These are phyloP conservation scores for Lachancea fermentati DNA, from an alignment of 805 yeast species.

Conservation along the genomic window DNA sequence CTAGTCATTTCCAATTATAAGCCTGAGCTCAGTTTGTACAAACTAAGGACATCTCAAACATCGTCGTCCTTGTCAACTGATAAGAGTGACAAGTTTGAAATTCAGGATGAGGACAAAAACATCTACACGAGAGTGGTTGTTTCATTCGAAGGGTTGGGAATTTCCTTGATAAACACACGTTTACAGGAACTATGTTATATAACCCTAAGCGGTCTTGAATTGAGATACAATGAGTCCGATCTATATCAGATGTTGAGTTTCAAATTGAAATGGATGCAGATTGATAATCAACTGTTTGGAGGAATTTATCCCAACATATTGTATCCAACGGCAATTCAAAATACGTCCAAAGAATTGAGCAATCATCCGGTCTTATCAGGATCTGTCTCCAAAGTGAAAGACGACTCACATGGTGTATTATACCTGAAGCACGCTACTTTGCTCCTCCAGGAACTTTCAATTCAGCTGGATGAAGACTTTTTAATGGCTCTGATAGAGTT, in stretches of 20 bases:
- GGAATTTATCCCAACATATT: conserved; percentile 81
- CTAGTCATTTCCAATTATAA: conserved; percentile 79
- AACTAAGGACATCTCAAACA: conserved; percentile 33
- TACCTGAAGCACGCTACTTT: conserved; percentile 90
- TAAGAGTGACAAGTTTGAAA: conserved; percentile 47
- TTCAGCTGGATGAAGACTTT: conserved; percentile 93
- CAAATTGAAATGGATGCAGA: conserved; percentile 90
- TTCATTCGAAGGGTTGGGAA: conserved; percentile 77
- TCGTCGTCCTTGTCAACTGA: conserved; percentile 33
- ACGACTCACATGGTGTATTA: conserved; percentile 82
- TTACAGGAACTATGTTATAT: conserved; percentile 76
- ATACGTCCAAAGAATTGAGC: conserved; percentile 74
- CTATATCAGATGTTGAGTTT: conserved; percentile 72
- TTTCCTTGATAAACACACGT: conserved; percentile 71
- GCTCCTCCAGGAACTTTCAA: conserved; percentile 81
- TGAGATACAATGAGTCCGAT: conserved; percentile 78
- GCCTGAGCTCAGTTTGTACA: conserved; percentile 70
- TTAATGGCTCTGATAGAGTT: conserved; percentile 76
- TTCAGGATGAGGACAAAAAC: conserved; percentile 34
- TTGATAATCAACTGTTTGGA: conserved; percentile 87
- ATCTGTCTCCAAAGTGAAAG: conserved; percentile 76
- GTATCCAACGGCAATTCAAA: conserved; percentile 87
- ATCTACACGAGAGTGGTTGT: conserved; percentile 42
- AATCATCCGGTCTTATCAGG: conserved; percentile 89
- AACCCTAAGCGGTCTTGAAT: conserved; percentile 75